Percentiles rank a stretch among this genome's conserved stretches.
phyloP scores from a whole-genome alignment of 331 rosid genomes.

The Saraca asoca region DNA sequence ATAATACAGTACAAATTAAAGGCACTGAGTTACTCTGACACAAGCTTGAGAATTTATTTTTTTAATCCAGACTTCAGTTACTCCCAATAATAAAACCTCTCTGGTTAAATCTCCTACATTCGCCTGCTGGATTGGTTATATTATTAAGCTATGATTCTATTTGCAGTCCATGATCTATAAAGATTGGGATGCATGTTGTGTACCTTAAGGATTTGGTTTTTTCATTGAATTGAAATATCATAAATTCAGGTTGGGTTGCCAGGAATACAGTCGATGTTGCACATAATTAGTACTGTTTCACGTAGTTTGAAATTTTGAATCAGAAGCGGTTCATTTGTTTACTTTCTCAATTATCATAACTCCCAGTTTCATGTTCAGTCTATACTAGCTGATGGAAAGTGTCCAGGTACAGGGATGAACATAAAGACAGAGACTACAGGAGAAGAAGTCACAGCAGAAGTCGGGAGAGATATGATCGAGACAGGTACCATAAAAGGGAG shows the following conservation, averaged over 20 bases:
- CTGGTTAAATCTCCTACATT: too few species aligned
- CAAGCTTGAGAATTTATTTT: too few species aligned
- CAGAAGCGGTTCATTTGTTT: not conserved
- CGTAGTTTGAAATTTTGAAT: not conserved
- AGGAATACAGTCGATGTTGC: not conserved
- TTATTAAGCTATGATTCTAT: too few species aligned
- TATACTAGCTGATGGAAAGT: slow-evolving; percentile 19
- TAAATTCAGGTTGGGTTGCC: not conserved
- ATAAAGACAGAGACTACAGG: slow-evolving; percentile 55
- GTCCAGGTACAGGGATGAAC: slow-evolving; percentile 60
- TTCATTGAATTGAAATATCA: not conserved
- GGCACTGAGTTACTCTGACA: too few species aligned
- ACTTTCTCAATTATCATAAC: not conserved
- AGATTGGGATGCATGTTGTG: too few species aligned
- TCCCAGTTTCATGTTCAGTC: not conserved
- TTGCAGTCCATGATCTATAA: too few species aligned
- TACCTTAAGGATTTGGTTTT: not conserved
- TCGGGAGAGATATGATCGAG: slow-evolving; percentile 63
- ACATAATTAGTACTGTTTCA: not conserved
- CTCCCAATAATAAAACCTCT: too few species aligned
- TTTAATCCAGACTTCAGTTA: too few species aligned
- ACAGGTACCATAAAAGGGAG: slow-evolving; percentile 55
- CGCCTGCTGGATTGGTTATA: too few species aligned
- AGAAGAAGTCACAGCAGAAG: slow-evolving; percentile 64
- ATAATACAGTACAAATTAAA: too few species aligned